phyloP scores from a whole-genome alignment of 2,329 filamentous ascomycete species.

The Spiromastix sp. region DNA sequence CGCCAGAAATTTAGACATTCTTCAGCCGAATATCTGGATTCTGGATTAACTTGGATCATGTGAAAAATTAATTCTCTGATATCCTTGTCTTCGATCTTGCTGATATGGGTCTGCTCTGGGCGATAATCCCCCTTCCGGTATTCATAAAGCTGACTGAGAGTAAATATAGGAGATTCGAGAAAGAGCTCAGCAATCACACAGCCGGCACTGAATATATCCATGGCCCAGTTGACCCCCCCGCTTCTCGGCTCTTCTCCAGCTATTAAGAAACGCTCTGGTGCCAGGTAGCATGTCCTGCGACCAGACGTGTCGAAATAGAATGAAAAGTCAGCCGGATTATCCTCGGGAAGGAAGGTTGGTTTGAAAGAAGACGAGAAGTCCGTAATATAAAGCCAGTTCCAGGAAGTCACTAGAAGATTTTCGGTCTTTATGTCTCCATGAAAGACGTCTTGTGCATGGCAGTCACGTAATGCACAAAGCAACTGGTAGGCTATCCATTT shows the following conservation, averaged over 20 bases:
- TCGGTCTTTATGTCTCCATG: slow-evolving; percentile 99
- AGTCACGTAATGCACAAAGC: slow-evolving; percentile 83
- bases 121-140: slow-evolving; percentile 91
- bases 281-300: slow-evolving; percentile 84
- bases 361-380: slow-evolving; percentile 97
- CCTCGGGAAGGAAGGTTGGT: slow-evolving; percentile 82
- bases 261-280: slow-evolving; percentile 80
- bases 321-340: slow-evolving; percentile 94
- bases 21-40: slow-evolving; percentile 84
- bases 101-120: slow-evolving; percentile 67
- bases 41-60: slow-evolving; percentile 92
- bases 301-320: slow-evolving; percentile 96
- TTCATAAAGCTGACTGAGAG: slow-evolving; percentile 88
- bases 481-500: slow-evolving; percentile 98
- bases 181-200: slow-evolving; percentile 97
- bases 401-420: slow-evolving; percentile 92
- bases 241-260: slow-evolving; percentile 56
- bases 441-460: slow-evolving; percentile 77
- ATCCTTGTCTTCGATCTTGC: slow-evolving; percentile 77
- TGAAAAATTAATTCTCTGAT: slow-evolving; percentile 82
- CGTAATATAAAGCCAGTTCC: slow-evolving; percentile 98
- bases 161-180: slow-evolving; percentile 92
- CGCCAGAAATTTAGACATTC: slow-evolving; percentile 91
- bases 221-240: slow-evolving; percentile 70
- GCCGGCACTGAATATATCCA: slow-evolving; percentile 96